Base-by-base conservation (phyloP, 169 alveolate genomes). In the Cryptosporidium tyzzeri region DNA sequence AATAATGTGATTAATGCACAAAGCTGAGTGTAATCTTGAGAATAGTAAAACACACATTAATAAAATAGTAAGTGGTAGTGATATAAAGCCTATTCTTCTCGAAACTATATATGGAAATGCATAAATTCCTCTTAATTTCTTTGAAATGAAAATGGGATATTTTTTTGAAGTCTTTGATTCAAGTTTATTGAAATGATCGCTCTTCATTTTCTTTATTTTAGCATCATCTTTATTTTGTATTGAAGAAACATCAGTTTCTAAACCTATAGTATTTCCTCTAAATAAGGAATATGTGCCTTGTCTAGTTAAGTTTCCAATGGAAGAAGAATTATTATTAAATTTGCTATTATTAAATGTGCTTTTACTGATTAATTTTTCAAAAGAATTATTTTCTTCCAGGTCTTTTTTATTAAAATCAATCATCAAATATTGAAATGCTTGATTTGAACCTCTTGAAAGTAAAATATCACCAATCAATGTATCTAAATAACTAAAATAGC, bases 51-150 rank as follows among this genome's bases (percentile, higher is more conserved):
- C 89, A 26, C 89, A 62, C 65, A 80, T 80, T 41, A 80, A 80
- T 41, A 80, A 65, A 21, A 80, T 50, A 21, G 89, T 80, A 14
- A 80, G 62, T 16, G 89, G 89, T 62, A 80, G 31, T 3, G 89
- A 80, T 29, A 80, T 44, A 80, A 80, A 80, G n/a, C 89, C 89
- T 16, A 80, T 80, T 62, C 89, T 59, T 39, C 89, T 80, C 5
- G 89, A 59, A 26, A 65, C 68, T 26, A 80, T 80, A n/a, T 80
- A 80, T 39, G 89, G 89, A 59, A 80, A 80, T 62, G 89, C 73
- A 62, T 80, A 80, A 26, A 80, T 80, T 26, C 65, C 65, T 23
- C 89, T 80, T 7, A 80, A 18, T 18, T 80, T 53, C 39, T 59
- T 80, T 65, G 89, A 59, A 62, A 80, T 80, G n/a, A 80, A 80